phyloP scores from a whole-genome alignment of 768 basidiomycete species.

The Cystobasidium ongulense region DNA sequence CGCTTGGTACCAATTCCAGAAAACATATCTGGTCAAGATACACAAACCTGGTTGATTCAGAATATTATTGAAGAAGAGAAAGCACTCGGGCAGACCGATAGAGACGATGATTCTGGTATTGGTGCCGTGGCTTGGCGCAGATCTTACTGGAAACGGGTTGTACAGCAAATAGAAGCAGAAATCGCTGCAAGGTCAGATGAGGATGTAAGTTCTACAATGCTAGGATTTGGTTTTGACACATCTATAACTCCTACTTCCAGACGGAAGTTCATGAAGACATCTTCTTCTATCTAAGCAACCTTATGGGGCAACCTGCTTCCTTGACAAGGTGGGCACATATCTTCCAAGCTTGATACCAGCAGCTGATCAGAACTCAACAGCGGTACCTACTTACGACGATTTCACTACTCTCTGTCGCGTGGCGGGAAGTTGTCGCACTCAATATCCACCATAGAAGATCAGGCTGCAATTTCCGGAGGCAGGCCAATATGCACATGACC shows the following conservation, averaged over 20 bases:
- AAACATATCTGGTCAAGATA: not conserved
- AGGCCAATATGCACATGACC: not conserved
- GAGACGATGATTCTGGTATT: not conserved
- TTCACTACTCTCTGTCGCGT: not conserved
- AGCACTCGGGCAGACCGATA: not conserved
- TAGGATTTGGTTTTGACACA: no score
- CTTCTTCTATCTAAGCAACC: not conserved
- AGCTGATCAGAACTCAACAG: not conserved
- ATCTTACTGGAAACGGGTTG: slow-evolving; percentile 23
- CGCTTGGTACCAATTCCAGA: not conserved
- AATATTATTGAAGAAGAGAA: not conserved
- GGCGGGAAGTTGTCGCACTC: not conserved
- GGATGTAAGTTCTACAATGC: not conserved
- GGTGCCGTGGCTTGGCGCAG: slow-evolving; percentile 4
- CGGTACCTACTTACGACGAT: not conserved
- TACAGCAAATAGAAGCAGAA: not conserved
- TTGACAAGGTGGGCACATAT: not conserved
- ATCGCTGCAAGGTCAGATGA: not conserved
- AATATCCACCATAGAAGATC: not conserved
- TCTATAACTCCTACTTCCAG: not conserved
- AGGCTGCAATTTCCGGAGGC: slow-evolving; percentile 28
- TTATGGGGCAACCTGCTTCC: not conserved
- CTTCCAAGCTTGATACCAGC: no score
- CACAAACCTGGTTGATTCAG: not conserved
- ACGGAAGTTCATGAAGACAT: not conserved